Base-by-base conservation (phyloP, 1,284 basidiomycete genomes). In the Filobasidium uniguttulatum region DNA sequence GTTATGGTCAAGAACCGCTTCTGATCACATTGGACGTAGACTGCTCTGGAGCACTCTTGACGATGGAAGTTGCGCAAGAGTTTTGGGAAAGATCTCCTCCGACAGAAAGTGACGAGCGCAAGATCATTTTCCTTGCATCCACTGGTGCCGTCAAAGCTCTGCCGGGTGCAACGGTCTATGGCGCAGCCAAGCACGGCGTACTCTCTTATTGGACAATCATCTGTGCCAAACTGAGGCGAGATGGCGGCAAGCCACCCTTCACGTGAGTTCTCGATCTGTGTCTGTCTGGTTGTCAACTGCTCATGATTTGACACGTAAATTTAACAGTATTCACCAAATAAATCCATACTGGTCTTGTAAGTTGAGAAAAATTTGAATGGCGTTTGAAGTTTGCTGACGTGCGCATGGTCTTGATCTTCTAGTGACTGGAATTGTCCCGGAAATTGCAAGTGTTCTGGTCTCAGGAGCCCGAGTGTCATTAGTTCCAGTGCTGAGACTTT, bases 321-420 rank as follows among this genome's bases (percentile, higher is more conserved):
- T n/a, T n/a, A n/a, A n/a, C n/a, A n/a, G n/a, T n/a, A n/a, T n/a
- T n/a, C n/a, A n/a, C n/a, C n/a, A n/a, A n/a, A n/a, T n/a, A n/a
- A n/a, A n/a, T n/a, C n/a, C n/a, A n/a, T 60, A 60, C 41, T 44
- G 46, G 2, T 44, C 56, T 10, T 55, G 55, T 19, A 60, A 60
- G 41, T 55, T 57, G 45, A 57, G 48, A 17, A 19, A 10, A 26
- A 7, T 19, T 25, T 23, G 28, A 7, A 20, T 10, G 19, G 14
- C 20, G 4, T 2, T 9, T 2, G 41, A 31, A 19, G 37, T 9
- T 28, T 8, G 10, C 46, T 50, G 49, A 47, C 4, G 52, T 53
- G 1, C 26, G 14, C 12, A 49, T 55, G 28, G 30, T 56, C 17
- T 2, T 23, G 23, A 36, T 2, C 6, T 22, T 37, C 2, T 33